Evolutionary conservation across 495 filamentous ascomycete species (phyloP).

Genomic region (Niebla homalea): DNA sequence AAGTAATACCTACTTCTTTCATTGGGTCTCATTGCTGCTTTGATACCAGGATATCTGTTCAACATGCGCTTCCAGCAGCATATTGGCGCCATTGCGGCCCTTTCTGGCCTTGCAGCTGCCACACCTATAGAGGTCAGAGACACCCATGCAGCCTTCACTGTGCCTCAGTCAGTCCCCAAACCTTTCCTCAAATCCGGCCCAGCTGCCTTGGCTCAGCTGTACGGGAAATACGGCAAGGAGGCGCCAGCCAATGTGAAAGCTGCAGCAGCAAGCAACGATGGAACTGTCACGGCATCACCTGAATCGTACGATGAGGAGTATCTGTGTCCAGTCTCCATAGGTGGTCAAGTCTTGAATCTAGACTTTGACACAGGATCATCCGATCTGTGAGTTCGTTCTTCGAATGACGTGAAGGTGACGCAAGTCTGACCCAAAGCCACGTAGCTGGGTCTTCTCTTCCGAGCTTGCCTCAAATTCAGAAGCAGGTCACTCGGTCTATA

Average conservation of each 20-base stretch:
- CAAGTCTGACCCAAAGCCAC: not conserved
- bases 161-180: slow-evolving; percentile 27
- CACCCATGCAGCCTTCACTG: slow-evolving; percentile 25
- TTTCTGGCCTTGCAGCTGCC: not conserved
- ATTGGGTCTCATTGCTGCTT: not conserved
- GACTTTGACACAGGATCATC: slow-evolving; percentile 67
- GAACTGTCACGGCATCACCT: slow-evolving; percentile 39
- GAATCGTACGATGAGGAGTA: slow-evolving; percentile 49
- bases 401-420: not conserved
- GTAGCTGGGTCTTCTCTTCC: slow-evolving; percentile 40
- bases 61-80: not conserved
- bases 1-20: not conserved
- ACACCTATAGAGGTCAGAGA: slow-evolving; percentile 7
- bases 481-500: slow-evolving; percentile 50
- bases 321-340: slow-evolving; percentile 52
- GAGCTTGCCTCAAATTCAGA: slow-evolving; percentile 32
- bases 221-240: slow-evolving; percentile 31
- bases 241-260: slow-evolving; percentile 30
- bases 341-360: slow-evolving; percentile 47
- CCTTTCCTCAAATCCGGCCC: slow-evolving; percentile 28
- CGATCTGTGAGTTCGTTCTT: slow-evolving; percentile 45
- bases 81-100: not conserved
- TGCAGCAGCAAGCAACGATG: slow-evolving; percentile 33
- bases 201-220: slow-evolving; percentile 26
- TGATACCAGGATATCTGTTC: not conserved